Evolutionary conservation across 306 rosid species (phyloP), one percentile per base, ranked within the genome.

Genomic region (Adenanthera pavonina): DNA sequence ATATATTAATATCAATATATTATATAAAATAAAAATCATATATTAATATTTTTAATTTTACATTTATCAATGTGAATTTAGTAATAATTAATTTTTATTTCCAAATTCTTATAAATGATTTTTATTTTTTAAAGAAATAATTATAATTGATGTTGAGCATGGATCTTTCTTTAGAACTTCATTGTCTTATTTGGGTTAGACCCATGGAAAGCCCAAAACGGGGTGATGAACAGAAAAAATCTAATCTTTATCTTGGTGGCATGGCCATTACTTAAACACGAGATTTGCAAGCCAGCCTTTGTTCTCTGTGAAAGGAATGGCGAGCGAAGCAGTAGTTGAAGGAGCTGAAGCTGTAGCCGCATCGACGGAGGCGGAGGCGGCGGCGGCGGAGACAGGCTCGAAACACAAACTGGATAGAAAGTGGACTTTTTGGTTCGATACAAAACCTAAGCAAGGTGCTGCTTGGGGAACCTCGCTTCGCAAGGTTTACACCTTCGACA

Each of bases 381-480:
- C 44, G 60, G 65, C 12, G 12, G 62, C 75, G 1, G 72, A 76
- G 36, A 68, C 60, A 43, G 81, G 34, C 0, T 38, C 71, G 75
- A 84, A 82, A 66, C 94, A 92, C 78, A 91, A 75, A 62, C 85
- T 96, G 46, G 99, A 96, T 85, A 89, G 94, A 36, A 92, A 89
- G 69, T 96, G 99, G 99, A 86, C 97, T 6, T 93, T 96, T 84
- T 96, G 99, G 99, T 93, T 86, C 84, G 99, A 93, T 72, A 93
- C 98, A 2, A 92, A 89, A 80, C 90, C 97, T 36, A 95, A 95
- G 83, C 97, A 90, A 87, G 99, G 96, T 56, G 91, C 94, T 43
- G 96, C 89, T 43, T 95, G 99, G 99, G 99, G 99, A 44, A 60
- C 91, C 78, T 79, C 93, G 74, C 96, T 95, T 16, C 95, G 94